A percentile compares a stretch with the other conserved stretches of the same genome.
These are phyloP conservation scores for Diospyros kaki DNA, from an alignment of 148 eudicot species.

Conservation along the genomic window DNA sequence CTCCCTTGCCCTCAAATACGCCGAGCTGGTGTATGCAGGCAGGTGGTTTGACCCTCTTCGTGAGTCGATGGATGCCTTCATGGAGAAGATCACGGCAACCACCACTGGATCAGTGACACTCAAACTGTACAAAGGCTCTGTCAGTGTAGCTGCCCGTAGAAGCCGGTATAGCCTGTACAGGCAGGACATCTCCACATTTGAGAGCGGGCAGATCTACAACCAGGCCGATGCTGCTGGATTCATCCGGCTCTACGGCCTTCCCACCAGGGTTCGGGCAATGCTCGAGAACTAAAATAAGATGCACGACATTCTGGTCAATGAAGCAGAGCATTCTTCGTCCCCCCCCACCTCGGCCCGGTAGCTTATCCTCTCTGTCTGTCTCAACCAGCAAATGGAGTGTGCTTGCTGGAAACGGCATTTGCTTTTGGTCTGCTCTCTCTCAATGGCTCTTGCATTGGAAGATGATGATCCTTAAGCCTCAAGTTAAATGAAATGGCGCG, in stretches of 20 bases:
- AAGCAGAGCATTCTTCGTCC: too few species aligned
- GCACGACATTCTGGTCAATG: too few species aligned
- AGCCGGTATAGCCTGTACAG: constrained; percentile 79
- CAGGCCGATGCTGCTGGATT: constrained; percentile 96
- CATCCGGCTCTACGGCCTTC: constrained; percentile 71
- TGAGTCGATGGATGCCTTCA: constrained; percentile 73
- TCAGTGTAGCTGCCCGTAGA: constrained; percentile 48
- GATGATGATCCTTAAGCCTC: too few species aligned
- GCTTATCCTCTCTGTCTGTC: too few species aligned
- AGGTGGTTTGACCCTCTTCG: constrained; percentile 91
- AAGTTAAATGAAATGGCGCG: too few species aligned
- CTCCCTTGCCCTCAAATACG: constrained; percentile 69
- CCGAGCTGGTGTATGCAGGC: constrained; percentile 86
- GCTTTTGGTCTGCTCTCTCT: too few species aligned
- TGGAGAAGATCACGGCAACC: constrained; percentile 66
- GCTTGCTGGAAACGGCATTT: too few species aligned
- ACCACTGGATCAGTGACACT: constrained; percentile 87
- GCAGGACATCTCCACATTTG: constrained; percentile 82
- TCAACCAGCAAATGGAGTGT: too few species aligned
- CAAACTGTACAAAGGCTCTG: constrained; percentile 76
- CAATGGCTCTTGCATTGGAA: too few species aligned
- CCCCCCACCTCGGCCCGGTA: too few species aligned
- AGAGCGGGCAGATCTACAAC: constrained; percentile 68
- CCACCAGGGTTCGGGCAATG: constrained; percentile 81
- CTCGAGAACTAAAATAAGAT: constrained; percentile 34